Evolutionary conservation across 2,329 filamentous ascomycete species (phyloP).

Genomic region (Fonsecaea pedrosoi): DNA sequence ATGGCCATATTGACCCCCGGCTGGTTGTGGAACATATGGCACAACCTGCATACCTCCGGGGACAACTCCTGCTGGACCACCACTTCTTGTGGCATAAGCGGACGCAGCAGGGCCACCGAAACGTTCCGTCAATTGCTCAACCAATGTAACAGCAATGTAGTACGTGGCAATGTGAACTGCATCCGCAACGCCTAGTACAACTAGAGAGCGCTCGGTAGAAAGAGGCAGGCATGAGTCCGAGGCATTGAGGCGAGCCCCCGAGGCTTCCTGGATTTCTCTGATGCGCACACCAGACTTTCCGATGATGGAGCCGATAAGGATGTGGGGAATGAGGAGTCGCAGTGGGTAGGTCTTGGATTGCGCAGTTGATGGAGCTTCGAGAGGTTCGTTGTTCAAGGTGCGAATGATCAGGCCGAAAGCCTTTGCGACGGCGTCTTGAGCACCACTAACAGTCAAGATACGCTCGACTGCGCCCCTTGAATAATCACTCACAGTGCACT

Average conservation of each 20-base stretch:
- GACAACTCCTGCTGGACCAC: slow-evolving; percentile 88
- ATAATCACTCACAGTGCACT: slow-evolving; percentile 99
- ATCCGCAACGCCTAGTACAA: slow-evolving; percentile 96
- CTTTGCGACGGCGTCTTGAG: slow-evolving; percentile 97
- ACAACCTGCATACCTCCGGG: slow-evolving; percentile 99
- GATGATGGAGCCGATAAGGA: slow-evolving; percentile 98
- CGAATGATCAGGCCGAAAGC: slow-evolving; percentile 98
- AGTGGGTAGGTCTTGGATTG: slow-evolving; percentile 98
- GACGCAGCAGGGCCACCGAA: slow-evolving; percentile 96
- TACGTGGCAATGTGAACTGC: slow-evolving; percentile 99
- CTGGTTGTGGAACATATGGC: slow-evolving; percentile 93
- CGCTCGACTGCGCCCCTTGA: slow-evolving; percentile 96
- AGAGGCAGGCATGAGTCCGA: slow-evolving; percentile 93
- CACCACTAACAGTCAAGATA: slow-evolving; percentile 94
- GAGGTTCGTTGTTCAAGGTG: slow-evolving; percentile 94
- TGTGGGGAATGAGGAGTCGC: slow-evolving; percentile 91
- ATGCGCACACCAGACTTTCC: slow-evolving; percentile 96
- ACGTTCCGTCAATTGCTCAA: slow-evolving; percentile 95
- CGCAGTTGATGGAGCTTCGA: slow-evolving; percentile 84
- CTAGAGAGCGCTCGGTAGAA: slow-evolving; percentile 95
- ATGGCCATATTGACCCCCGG: slow-evolving; percentile 89
- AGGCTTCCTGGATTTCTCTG: slow-evolving; percentile 97
- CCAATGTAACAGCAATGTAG: slow-evolving; percentile 96
- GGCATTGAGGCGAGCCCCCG: slow-evolving; percentile 92
- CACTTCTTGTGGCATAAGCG: slow-evolving; percentile 95